A percentile compares a stretch with the other conserved stretches of the same genome.
phyloP scores from a whole-genome alignment of 768 basidiomycete genomes.

The Tulasnella sp. region DNA sequence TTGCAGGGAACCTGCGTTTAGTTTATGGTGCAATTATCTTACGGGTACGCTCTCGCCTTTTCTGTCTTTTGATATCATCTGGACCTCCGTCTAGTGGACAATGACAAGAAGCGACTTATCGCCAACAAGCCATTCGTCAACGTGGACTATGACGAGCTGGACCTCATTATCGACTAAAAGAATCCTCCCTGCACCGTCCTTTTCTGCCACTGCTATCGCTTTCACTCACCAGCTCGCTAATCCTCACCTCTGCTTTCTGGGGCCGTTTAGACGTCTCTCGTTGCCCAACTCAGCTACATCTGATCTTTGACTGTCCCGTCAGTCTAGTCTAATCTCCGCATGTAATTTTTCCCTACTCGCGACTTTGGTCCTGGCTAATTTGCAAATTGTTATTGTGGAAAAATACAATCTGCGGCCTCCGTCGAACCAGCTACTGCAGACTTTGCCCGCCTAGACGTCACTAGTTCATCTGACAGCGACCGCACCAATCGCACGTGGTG shows the following conservation, averaged over 20 bases:
- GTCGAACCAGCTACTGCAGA: neutral
- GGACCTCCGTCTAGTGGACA: neutral
- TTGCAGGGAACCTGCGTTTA: neutral
- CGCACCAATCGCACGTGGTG: neutral
- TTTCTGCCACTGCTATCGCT: no score
- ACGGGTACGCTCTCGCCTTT: neutral
- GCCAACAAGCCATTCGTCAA: slow-evolving; percentile 23
- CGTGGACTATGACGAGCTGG: slow-evolving; percentile 28
- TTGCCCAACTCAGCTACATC: neutral
- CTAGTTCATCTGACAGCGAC: neutral
- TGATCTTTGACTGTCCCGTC: neutral
- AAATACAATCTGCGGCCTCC: neutral
- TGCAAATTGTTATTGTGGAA: neutral
- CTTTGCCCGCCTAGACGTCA: neutral
- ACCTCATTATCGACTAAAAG: slow-evolving; percentile 22
- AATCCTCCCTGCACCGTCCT: neutral
- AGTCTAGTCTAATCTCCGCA: neutral
- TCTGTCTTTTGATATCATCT: neutral
- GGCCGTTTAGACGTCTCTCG: neutral
- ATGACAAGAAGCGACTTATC: slow-evolving; percentile 10
- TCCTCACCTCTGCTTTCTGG: neutral
- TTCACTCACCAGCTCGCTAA: neutral
- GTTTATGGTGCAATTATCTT: slow-evolving; percentile 19
- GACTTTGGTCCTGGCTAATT: neutral
- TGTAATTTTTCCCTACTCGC: neutral